Evolutionary conservation across 2,329 filamentous ascomycete genomes (phyloP).

Genomic region (Colletotrichum theobromicola): DNA sequence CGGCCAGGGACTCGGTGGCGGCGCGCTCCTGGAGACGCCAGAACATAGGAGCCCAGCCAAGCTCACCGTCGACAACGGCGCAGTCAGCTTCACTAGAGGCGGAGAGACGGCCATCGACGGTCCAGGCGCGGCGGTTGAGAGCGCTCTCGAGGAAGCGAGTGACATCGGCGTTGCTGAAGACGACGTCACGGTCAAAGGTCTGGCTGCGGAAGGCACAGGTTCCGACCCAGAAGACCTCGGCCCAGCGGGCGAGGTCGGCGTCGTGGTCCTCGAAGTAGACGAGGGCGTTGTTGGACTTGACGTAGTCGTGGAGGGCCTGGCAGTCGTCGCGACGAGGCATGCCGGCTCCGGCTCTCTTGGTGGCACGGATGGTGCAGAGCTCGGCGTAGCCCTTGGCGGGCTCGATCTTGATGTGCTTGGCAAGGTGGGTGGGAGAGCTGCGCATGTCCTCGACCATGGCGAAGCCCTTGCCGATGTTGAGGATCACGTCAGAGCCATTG

Average conservation of each 20-base stretch:
- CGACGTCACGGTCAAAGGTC: background rate
- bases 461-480: conserved; percentile 1
- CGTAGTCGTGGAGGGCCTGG: conserved; percentile 4
- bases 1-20: background rate
- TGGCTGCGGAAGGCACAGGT: conserved; percentile 2
- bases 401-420: background rate
- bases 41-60: background rate
- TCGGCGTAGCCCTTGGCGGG: background rate
- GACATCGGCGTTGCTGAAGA: conserved; percentile 4
- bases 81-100: conserved; percentile 3
- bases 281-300: background rate
- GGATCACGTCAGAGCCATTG: background rate
- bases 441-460: background rate
- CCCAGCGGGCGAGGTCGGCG: background rate
- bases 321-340: conserved; percentile 9
- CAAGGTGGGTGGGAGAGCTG: background rate
- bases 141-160: background rate
- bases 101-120: background rate
- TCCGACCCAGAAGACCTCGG: conserved; percentile 5
- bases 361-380: conserved; percentile 1
- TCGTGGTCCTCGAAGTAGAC: background rate
- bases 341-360: background rate
- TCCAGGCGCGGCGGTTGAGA: background rate
- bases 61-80: background rate
- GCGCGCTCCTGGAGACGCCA: conserved; percentile 2